phyloP scores from a whole-genome alignment of 345 rosid species.

The Eucalyptus leucophloia region DNA sequence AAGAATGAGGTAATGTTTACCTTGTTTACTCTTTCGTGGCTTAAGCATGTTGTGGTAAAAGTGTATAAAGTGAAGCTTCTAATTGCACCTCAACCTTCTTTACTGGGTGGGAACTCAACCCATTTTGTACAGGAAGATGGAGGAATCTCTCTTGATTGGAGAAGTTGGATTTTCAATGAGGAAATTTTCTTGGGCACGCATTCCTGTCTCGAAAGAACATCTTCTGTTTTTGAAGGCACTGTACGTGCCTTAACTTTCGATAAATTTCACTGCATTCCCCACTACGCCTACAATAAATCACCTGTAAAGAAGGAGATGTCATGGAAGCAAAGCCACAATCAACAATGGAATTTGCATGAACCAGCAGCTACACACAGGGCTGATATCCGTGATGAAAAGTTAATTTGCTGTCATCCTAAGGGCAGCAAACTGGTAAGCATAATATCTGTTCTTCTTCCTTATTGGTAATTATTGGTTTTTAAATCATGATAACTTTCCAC shows the following conservation, averaged over 20 bases:
- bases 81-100: background rate
- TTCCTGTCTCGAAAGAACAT: constrained; percentile 1
- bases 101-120: background rate
- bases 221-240: constrained; percentile 13
- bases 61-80: background rate
- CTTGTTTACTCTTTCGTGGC: background rate
- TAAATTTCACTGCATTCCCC: constrained; percentile 5
- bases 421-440: constrained; percentile 20
- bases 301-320: constrained; percentile 5
- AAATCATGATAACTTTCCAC: background rate
- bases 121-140: constrained; percentile 25
- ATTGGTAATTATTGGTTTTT: background rate
- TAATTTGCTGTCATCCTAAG: constrained; percentile 8
- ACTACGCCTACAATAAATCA: background rate
- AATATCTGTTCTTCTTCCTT: background rate
- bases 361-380: constrained; percentile 7
- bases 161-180: constrained; percentile 46
- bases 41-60: background rate
- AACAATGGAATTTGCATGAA: constrained; percentile 8
- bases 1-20: constrained; percentile 33
- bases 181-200: constrained; percentile 1
- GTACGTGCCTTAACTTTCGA: constrained; percentile 23
- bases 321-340: constrained; percentile 9
- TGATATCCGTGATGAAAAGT: constrained; percentile 7
- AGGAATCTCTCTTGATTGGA: constrained; percentile 56